Evolutionary conservation across 805 yeast species (phyloP), one percentile per base, ranked within the genome.

Genomic region (Pichia manshurica): DNA sequence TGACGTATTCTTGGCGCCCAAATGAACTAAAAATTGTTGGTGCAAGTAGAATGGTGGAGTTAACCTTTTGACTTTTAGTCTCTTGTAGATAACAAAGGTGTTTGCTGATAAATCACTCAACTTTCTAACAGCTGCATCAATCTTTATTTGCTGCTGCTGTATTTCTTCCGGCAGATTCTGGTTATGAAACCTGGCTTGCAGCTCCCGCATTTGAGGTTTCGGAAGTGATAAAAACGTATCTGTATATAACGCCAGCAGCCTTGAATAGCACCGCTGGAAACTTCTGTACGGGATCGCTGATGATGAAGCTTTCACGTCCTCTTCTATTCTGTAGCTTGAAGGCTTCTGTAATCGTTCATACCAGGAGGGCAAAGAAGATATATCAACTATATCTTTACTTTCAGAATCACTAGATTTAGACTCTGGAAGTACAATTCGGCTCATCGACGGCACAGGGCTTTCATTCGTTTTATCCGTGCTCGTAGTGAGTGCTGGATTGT

Each of bases 1-100:
- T 8, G 44, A 33, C 12, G 46, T 10, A 31, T 50, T 44, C 7
- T 22, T 33, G 4, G 39, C 42, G 10, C 43, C 45, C 6, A 52
- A 32, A 28, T 46, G 47, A 13, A 46, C 19, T 22, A 46, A 41
- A 29, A 56, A 53, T 38, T 49, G 53, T 32, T 53, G 57, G 33
- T 54, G 60, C 13, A 56, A 36, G 38, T 53, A 56, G 42, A 51
- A 51, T 6, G 53, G 51, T 16, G 55, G 48, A 15, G 45, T 42
- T 5, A 36, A 7, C 19, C 57, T 44, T 21, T 39, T 33, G 2
- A 50, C 31, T 21, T 41, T 47, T 12, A 51, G 28, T 16, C 59
- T 32, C 29, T 53, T 44, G 16, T 40, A 41, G n/a, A 53, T 42
- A 28, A 52, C 43, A 13, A 35, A 38, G 5, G 47, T 40, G 28